Base-by-base conservation (phyloP, 352 stramenopile genomes). In the Phytophthora brassicae region DNA sequence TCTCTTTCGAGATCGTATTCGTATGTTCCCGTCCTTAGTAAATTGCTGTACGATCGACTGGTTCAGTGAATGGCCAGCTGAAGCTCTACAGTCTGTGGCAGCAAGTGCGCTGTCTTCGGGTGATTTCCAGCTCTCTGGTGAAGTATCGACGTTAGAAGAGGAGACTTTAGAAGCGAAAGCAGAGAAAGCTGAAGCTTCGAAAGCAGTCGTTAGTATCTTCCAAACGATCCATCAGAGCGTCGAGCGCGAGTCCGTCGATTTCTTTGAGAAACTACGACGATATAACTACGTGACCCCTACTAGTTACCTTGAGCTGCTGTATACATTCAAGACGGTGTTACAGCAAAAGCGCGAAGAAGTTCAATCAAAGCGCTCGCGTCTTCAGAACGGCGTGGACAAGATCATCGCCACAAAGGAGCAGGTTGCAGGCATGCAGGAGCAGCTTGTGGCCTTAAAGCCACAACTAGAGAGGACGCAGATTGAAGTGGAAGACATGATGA, bases 221-320 rank as follows among this genome's bases (percentile, higher is more conserved):
- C 79, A 93, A 52, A 90, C 85, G 1, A 92, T 97, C 20, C 93
- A 98, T 51, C 87, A 97, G 50, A 96, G 81, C 35, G 92, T 98
- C 4, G 91, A 96, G 55, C 74, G 74, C 3, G 78, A 77, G 29
- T 95, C 84, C 0, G 64, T 74, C 2, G 73, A 93, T 45, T 98
- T 97, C 60, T 94, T 94, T 28, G 75, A 94, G 17, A 78, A 95
- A 49, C 65, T 98, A 20, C 75, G 88, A 2, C 68, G 94, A 19
- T 93, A 97, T 70, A 97, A 97, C 70, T 98, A 98, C 71, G 94
- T 98, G 20, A 98, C 94, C 7, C 94, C 94, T 4, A 98, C 94
- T 6, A 97, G 86, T 42, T 98, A 98, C 52, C 62, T 98, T 6
- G 92, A 98, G 63, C 57, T 98, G n/a, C 60, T 98, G 16, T 84